Evolutionary conservation across 2,329 filamentous ascomycete species (phyloP).

Genomic region (Epichloe bromicola): DNA sequence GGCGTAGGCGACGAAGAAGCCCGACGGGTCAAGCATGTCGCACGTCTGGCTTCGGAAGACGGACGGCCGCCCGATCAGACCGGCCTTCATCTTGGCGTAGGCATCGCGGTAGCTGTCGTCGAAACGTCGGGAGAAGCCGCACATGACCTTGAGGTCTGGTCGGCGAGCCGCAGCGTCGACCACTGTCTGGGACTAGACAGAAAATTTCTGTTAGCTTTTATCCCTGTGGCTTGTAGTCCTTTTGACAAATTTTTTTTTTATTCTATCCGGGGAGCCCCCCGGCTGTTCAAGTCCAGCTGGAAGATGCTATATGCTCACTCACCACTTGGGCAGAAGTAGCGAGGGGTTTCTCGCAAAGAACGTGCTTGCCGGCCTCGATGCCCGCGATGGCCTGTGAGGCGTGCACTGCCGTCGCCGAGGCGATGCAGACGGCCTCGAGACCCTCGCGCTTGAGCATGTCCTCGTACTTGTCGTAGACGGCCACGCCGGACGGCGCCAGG

Average conservation of each 20-base stretch:
- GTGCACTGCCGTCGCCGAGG: conserved; percentile 37
- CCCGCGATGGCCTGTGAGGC: conserved; percentile 42
- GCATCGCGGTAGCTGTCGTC: conserved; percentile 53
- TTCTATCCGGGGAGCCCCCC: too few relatives aligned
- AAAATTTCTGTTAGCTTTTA: not conserved
- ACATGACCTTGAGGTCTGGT: conserved; percentile 49
- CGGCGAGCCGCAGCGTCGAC: conserved; percentile 38
- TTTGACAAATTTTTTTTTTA: not conserved
- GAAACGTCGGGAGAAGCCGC: conserved; percentile 27
- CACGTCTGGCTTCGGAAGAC: conserved; percentile 54
- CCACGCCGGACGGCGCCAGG: conserved; percentile 30
- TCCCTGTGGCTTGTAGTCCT: not conserved
- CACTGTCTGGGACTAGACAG: conserved; percentile 39
- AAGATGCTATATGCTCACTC: conserved; percentile 12
- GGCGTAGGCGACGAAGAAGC: conserved; percentile 56
- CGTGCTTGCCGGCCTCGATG: conserved; percentile 39
- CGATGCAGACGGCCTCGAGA: conserved; percentile 27
- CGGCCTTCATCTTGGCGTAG: conserved; percentile 34
- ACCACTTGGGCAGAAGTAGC: conserved; percentile 45
- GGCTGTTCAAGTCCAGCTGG: too few relatives aligned
- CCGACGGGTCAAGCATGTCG: conserved; percentile 50
- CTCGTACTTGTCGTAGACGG: conserved; percentile 30
- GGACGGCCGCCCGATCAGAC: conserved; percentile 44
- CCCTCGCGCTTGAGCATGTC: conserved; percentile 29
- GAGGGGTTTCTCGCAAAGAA: conserved; percentile 48